Base-by-base conservation (phyloP, 192 early-diverging fungal genomes). In the Podila clonocystis region DNA sequence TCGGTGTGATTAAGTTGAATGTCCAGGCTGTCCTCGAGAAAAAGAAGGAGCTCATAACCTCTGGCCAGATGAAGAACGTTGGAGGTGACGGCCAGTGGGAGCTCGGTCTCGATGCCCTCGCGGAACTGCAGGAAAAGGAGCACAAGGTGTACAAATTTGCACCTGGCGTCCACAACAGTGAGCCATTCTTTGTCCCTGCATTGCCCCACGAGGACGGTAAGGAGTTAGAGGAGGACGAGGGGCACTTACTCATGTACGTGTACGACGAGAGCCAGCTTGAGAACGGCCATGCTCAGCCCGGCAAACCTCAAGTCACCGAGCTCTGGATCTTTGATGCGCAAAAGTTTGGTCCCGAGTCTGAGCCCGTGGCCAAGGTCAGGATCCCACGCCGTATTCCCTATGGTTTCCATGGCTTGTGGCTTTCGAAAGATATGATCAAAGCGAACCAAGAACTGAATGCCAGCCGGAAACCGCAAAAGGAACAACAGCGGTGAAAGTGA, bases 301-400 rank as follows among this genome's bases (percentile, higher is more conserved):
- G 38, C 17, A n/a, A 55, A 11, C 52, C 52, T 2, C 75, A 78
- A 49, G 50, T 72, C 9, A 71, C 75, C 1, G 75, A 78, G 59
- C 58, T 78, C 30, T 71, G 75, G 75, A 72, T 78, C 33, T 78
- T 63, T 71, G 68, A 78, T 57, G 75, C 75, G 15, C 66, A 78
- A 41, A 71, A 49, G 24, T 26, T 74, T 66, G 72, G 72, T n/a
- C 63, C 55, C 3, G 68, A 67, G 7, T 9, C 58, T 62, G 75
- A 67, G 2, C 75, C 75, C 9, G 63, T 77, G 3, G 67, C 68
- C 12, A 77, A 70, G 26, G 75, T 77, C 48, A 65, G 57, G 57
- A 71, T 77, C 64, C 75, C 75, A 3, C 28, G 68, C 5, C 75
- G 75, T 24, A 62, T 77, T 0, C 75, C 75, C 20, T 77, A 77